phyloP scores from a whole-genome alignment of 805 yeast species.

The Candida tibetensis region DNA sequence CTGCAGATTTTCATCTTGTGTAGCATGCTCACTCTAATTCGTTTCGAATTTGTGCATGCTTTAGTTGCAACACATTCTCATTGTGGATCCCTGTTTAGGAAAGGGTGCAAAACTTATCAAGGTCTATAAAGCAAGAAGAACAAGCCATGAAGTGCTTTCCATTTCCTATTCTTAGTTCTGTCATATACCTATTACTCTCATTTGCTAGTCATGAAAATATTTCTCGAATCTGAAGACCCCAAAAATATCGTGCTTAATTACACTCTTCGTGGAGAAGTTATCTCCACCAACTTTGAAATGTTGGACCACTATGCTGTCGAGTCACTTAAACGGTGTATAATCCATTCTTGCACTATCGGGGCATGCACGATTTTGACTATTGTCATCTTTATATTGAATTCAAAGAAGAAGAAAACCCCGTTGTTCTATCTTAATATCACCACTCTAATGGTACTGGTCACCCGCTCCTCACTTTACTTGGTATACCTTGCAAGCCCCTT shows the following conservation, averaged over 20 bases:
- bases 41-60: too few relatives aligned
- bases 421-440: slow-evolving; percentile 71
- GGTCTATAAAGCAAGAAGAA: too few relatives aligned
- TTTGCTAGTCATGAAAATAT: background rate
- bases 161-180: too few relatives aligned
- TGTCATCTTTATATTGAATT: slow-evolving; percentile 8
- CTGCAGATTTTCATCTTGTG: too few relatives aligned
- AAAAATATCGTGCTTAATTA: slow-evolving; percentile 2
- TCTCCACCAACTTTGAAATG: slow-evolving; percentile 2
- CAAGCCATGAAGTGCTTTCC: too few relatives aligned
- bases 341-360: slow-evolving; percentile 10
- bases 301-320: slow-evolving; percentile 7
- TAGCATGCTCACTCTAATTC: too few relatives aligned
- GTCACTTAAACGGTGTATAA: slow-evolving; percentile 4
- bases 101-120: too few relatives aligned
- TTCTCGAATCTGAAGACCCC: slow-evolving; percentile 1
- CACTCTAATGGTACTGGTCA: slow-evolving; percentile 51
- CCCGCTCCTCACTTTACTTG: slow-evolving; percentile 62
- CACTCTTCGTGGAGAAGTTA: slow-evolving; percentile 2
- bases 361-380: slow-evolving; percentile 8
- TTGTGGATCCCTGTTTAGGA: too few relatives aligned
- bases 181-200: too few relatives aligned
- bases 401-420: slow-evolving; percentile 55
- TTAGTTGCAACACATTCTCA: too few relatives aligned
- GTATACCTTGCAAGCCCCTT: slow-evolving; percentile 53